A percentile compares a stretch with the other conserved stretches of the same genome.
These are phyloP conservation scores for apple (Malus domestica) DNA, from an alignment of 306 rosid species.

Conservation along the genomic window DNA sequence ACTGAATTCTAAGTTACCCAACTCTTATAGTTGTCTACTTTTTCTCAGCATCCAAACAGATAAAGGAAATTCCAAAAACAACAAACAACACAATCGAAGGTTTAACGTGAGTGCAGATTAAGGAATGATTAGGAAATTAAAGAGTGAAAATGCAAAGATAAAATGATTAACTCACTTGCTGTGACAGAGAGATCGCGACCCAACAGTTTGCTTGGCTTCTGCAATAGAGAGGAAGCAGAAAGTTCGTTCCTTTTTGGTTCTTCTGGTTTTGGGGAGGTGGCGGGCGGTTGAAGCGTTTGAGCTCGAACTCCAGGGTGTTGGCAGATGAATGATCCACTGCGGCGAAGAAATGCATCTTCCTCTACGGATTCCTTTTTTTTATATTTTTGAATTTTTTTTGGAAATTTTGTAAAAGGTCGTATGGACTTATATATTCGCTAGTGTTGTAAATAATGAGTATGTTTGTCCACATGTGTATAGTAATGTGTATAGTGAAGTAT, in stretches of 20 bases:
- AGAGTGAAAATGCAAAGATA: background rate
- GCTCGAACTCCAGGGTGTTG: background rate
- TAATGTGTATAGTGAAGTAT: too few species aligned
- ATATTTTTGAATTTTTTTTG: background rate
- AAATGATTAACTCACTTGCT: background rate
- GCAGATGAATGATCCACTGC: background rate
- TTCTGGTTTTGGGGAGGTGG: background rate
- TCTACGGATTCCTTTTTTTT: background rate
- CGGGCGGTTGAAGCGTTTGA: background rate
- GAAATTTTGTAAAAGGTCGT: too few species aligned
- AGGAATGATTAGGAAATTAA: background rate
- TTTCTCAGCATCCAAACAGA: constrained; percentile 7
- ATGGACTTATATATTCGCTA: too few species aligned
- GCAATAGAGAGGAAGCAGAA: background rate
- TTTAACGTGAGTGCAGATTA: background rate
- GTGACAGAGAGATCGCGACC: background rate
- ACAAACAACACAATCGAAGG: background rate
- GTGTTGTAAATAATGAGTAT: too few species aligned
- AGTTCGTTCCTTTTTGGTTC: background rate
- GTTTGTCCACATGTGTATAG: too few species aligned
- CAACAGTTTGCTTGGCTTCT: background rate
- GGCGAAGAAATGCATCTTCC: background rate
- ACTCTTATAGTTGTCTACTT: background rate
- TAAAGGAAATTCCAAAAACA: background rate
- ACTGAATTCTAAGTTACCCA: background rate